Percentiles rank a stretch among this genome's conserved stretches.
These are phyloP conservation scores for Talaromyces sp. DNA, from an alignment of 2,329 filamentous ascomycete species.

Conservation along the genomic window DNA sequence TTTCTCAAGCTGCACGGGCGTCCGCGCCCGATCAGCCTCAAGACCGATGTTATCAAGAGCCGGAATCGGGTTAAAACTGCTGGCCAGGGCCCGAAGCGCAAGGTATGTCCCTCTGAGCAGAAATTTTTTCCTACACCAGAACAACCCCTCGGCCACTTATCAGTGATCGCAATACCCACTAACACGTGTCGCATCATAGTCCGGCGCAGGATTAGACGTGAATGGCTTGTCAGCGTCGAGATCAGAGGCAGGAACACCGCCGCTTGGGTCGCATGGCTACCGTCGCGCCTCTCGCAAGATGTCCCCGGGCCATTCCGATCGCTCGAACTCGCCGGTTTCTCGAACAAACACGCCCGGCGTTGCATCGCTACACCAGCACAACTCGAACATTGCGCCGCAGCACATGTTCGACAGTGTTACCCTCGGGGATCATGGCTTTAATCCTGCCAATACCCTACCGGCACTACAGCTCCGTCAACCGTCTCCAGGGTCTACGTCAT, in stretches of 20 bases:
- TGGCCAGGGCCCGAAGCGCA: conserved; percentile 73
- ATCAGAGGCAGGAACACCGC: conserved; percentile 53
- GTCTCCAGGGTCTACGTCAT: conserved; percentile 56
- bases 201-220: conserved; percentile 40
- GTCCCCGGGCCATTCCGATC: conserved; percentile 67
- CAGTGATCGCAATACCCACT: conserved; percentile 21
- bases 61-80: conserved; percentile 95
- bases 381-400: conserved; percentile 65
- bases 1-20: conserved; percentile 96
- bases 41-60: conserved; percentile 99
- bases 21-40: conserved; percentile 88
- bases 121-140: conserved; percentile 19
- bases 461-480: conserved; percentile 51
- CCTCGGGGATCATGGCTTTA: conserved; percentile 66
- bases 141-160: conserved; percentile 13
- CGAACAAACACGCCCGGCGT: conserved; percentile 74
- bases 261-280: conserved; percentile 55
- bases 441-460: conserved; percentile 47
- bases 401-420: conserved; percentile 71
- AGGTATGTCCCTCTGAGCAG: conserved; percentile 54
- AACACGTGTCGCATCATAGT: conserved; percentile 26
- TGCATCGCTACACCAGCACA: conserved; percentile 52
- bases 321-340: conserved; percentile 72
- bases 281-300: conserved; percentile 67
- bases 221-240: conserved; percentile 57